Conservation (phyloP, 805 yeast genomes). For the Nakazawaea wyomingensis region DNA sequence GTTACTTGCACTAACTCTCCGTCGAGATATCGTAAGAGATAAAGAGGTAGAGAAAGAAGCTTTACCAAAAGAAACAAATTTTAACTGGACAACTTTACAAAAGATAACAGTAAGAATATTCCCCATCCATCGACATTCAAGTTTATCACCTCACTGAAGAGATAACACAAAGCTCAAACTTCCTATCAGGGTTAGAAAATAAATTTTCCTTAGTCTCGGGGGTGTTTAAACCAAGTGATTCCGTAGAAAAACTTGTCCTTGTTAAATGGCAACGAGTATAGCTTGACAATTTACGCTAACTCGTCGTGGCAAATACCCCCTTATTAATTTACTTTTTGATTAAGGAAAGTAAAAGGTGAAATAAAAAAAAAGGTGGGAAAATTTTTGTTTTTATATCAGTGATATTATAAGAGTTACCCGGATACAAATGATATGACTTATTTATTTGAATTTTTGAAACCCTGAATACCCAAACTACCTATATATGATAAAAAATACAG, state of each 20-base stretch:
- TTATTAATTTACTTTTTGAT: slow-evolving; percentile 46
- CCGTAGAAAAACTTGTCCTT: slow-evolving; percentile 21
- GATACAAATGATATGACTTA: not conserved
- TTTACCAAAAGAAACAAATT: no score
- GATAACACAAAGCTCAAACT: slow-evolving; percentile 50
- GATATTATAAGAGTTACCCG: slow-evolving; percentile 2
- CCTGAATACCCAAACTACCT: not conserved
- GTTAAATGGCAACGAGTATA: slow-evolving; percentile 58
- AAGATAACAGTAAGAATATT: slow-evolving; percentile 21
- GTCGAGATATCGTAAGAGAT: no score
- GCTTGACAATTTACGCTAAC: slow-evolving; percentile 55
- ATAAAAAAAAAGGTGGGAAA: not conserved
- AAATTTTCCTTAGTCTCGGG: slow-evolving; percentile 40
- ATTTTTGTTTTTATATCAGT: not conserved
- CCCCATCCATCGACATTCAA: slow-evolving; percentile 56
- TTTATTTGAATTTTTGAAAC: no score
- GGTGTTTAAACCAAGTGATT: slow-evolving; percentile 25
- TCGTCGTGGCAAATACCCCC: slow-evolving; percentile 70
- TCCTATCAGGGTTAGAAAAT: slow-evolving; percentile 44
- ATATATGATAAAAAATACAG: no score
- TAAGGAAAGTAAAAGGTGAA: slow-evolving; percentile 28
- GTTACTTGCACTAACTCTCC: no score
- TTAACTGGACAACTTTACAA: no score
- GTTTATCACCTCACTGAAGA: slow-evolving; percentile 48
- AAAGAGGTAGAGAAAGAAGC: no score